These are phyloP conservation scores for Vaccinium corymbosum DNA, from an alignment of 148 eudicot species.

Conservation along the genomic window DNA sequence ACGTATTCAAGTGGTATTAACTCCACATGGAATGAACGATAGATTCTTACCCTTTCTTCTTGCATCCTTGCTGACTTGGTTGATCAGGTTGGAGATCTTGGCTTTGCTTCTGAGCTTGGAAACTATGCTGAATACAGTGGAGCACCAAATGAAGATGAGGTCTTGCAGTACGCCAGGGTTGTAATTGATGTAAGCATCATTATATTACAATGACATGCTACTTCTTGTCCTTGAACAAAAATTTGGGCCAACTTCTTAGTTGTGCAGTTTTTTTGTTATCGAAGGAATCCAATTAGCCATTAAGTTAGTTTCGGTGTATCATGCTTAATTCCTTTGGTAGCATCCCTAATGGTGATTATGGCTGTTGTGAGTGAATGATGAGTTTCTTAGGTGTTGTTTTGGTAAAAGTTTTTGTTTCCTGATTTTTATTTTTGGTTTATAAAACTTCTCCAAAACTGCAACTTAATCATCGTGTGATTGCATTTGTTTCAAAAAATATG, in stretches of 20 bases:
- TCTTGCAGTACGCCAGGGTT: slow-evolving; percentile 69
- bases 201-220: not conserved
- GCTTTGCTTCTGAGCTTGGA: slow-evolving; percentile 69
- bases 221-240: not conserved
- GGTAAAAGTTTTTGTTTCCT: not conserved
- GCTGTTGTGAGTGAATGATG: not conserved
- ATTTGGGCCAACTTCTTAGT: not conserved
- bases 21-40: not conserved
- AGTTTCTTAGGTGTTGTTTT: not conserved
- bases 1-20: not conserved
- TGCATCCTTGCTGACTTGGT: slow-evolving; percentile 6
- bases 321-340: not conserved
- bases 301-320: not conserved
- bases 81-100: slow-evolving; percentile 68
- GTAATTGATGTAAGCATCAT: slow-evolving; percentile 58
- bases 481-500: not conserved
- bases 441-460: not conserved
- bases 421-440: not conserved
- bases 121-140: slow-evolving; percentile 80
- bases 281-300: not conserved
- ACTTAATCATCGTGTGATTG: not conserved
- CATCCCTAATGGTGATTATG: not conserved
- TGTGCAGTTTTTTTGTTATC: no score
- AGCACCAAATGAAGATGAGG: slow-evolving; percentile 80
- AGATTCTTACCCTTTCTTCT: not conserved